Conservation (phyloP, 306 rosid genomes). For the Begonia masoniana region DNA sequence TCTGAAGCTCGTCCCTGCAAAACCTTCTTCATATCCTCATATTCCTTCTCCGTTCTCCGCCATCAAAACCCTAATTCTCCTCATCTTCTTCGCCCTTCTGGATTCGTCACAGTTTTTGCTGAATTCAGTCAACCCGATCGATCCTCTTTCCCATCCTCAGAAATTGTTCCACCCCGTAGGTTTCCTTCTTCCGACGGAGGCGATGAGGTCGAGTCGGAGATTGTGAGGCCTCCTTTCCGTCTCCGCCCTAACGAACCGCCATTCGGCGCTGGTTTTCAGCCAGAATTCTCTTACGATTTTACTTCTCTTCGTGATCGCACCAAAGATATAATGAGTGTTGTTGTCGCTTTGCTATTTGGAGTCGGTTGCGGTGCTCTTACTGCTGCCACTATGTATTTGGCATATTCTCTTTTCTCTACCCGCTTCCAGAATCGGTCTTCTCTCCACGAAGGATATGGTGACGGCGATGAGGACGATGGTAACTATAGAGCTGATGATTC, state of each 20-base stretch:
- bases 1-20: slow-evolving; percentile 65
- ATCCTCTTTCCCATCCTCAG: background rate
- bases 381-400: slow-evolving; percentile 77
- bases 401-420: slow-evolving; percentile 47
- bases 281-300: slow-evolving; percentile 28
- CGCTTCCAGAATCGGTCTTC: slow-evolving; percentile 22
- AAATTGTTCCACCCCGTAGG: slow-evolving; percentile 1
- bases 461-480: slow-evolving; percentile 18
- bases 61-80: slow-evolving; percentile 23
- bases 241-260: slow-evolving; percentile 20
- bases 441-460: slow-evolving; percentile 9
- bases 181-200: slow-evolving; percentile 8
- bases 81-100: slow-evolving; percentile 17
- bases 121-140: slow-evolving; percentile 16
- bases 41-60: slow-evolving; percentile 44
- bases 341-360: slow-evolving; percentile 76
- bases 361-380: slow-evolving; percentile 86
- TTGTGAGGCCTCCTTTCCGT: slow-evolving; percentile 2
- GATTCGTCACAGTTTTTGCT: slow-evolving; percentile 34
- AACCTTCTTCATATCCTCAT: slow-evolving; percentile 49
- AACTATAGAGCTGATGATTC: slow-evolving; percentile 13
- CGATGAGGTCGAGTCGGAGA: background rate
- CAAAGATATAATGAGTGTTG: slow-evolving; percentile 82
- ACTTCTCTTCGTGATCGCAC: slow-evolving; percentile 82
- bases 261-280: background rate